Evolutionary conservation across 768 basidiomycete species (phyloP), one percentile per base, ranked within the genome.

Genomic region (Pilatotrama ljubarskyi): DNA sequence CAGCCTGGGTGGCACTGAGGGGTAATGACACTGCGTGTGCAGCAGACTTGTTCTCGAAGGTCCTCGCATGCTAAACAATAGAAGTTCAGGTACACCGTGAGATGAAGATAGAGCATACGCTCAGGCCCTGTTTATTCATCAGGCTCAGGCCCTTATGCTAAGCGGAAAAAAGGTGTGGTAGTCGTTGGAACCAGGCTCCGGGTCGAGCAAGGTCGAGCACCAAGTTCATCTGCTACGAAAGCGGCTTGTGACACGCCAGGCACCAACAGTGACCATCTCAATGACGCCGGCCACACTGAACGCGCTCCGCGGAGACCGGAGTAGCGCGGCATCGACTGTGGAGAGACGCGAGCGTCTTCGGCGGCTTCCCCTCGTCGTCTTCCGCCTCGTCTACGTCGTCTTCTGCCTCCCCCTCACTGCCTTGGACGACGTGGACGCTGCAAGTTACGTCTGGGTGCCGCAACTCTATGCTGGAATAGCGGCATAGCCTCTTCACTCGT

Each of bases 281-380:
- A 22, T 41, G 43, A 52, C 51, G 51, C 17, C 46, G 3, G 32
- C 4, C 26, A 5, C 59, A 60, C 38, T 22, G 46, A 44, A 18
- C 50, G 57, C 50, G 29, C 57, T 37, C 43, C 38, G 47, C 14
- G 6, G 24, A 20, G 24, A 13, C 36, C 26, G 22, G 49, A 32
- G 32, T 5, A 22, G 48, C 25, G 13, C 36, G 42, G 43, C 26
- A 26, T 18, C 48, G 38, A 14, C 25, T 24, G 44, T 17, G 43
- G 44, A 8, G 25, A 42, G 17, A n/a, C 41, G n/a, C 38, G 20
- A 36, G 47, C 52, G 52, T 43, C 47, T 37, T 44, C 47, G 18
- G 48, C 37, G 36, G 11, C 49, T 24, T 38, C 24, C 42, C 59
- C 35, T 55, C 59, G 32, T 55, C 59, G 53, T 61, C 59, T 49